Percentiles rank a stretch among this genome's conserved stretches.
Evolutionary conservation across 2,329 filamentous ascomycete genomes (phyloP).

Genomic region (Cladosporium halotolerans): DNA sequence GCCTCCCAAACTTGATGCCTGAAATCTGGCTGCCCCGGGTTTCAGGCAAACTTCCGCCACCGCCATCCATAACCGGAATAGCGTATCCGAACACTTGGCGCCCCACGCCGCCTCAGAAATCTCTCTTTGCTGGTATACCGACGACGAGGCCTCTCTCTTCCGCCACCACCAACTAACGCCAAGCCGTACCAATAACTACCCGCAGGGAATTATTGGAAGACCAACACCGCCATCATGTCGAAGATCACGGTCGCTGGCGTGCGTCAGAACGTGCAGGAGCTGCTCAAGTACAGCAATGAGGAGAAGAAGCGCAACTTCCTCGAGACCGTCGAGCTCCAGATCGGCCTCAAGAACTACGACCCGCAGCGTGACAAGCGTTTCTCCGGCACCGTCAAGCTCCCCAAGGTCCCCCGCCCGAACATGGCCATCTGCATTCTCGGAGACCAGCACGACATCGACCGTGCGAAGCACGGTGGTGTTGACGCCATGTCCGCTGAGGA

Average conservation of each 20-base stretch:
- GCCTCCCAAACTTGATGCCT: background rate
- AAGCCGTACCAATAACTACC: slow-evolving; percentile 31
- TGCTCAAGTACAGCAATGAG: slow-evolving; percentile 75
- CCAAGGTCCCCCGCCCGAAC: slow-evolving; percentile 81
- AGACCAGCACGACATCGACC: slow-evolving; percentile 98
- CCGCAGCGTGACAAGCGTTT: slow-evolving; percentile 99
- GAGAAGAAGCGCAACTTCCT: slow-evolving; percentile 39
- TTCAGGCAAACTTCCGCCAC: background rate
- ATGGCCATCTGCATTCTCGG: slow-evolving; percentile 86
- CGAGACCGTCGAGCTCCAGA: slow-evolving; percentile 63
- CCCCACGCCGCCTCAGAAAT: background rate
- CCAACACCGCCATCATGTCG: slow-evolving; percentile 55
- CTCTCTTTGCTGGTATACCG: background rate
- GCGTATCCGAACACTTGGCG: background rate
- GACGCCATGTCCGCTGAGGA: slow-evolving; percentile 98
- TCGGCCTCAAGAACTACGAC: slow-evolving; percentile 95
- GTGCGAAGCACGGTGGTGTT: slow-evolving; percentile 97
- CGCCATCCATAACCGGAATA: background rate
- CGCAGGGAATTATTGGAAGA: slow-evolving; percentile 41
- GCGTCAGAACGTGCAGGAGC: slow-evolving; percentile 85
- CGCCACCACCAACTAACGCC: slow-evolving; percentile 24
- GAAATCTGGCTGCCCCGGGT: background rate
- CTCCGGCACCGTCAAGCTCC: slow-evolving; percentile 96
- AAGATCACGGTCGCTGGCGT: slow-evolving; percentile 89
- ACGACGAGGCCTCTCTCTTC: slow-evolving; percentile 9